Conservation (phyloP, 768 basidiomycete species). For the Amanita thiersii region DNA sequence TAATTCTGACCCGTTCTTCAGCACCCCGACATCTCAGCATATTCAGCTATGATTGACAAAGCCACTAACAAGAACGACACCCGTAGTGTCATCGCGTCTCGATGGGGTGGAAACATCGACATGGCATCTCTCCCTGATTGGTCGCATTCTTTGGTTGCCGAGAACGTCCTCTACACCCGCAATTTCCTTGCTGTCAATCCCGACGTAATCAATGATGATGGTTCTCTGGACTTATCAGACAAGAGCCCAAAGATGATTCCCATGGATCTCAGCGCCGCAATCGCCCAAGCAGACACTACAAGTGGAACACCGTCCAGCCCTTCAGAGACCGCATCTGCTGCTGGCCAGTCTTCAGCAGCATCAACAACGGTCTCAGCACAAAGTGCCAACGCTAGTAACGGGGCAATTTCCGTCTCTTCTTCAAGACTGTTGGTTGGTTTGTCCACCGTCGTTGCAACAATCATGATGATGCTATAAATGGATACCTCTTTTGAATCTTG, state of each 20-base stretch:
- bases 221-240: slow-evolving; percentile 41
- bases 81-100: slow-evolving; percentile 24
- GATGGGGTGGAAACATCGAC: slow-evolving; percentile 61
- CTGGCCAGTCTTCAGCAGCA: slow-evolving; percentile 20
- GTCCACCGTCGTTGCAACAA: slow-evolving; percentile 34
- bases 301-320: slow-evolving; percentile 15
- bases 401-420: slow-evolving; percentile 38
- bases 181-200: slow-evolving; percentile 39
- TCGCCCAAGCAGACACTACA: slow-evolving; percentile 26
- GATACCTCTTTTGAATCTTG: too few relatives aligned
- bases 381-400: slow-evolving; percentile 22
- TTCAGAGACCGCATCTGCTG: slow-evolving; percentile 17
- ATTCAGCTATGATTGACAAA: slow-evolving; percentile 41
- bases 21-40: slow-evolving; percentile 50
- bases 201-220: slow-evolving; percentile 42
- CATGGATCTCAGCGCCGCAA: slow-evolving; percentile 41
- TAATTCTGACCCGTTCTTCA: slow-evolving; percentile 14
- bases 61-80: slow-evolving; percentile 36
- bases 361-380: slow-evolving; percentile 17
- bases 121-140: slow-evolving; percentile 44
- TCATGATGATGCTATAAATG: slow-evolving; percentile 18
- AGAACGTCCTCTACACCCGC: slow-evolving; percentile 51
- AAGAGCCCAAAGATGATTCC: slow-evolving; percentile 52
- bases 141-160: slow-evolving; percentile 38
- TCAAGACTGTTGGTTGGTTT: slow-evolving; percentile 42